Evolutionary conservation across 2,329 filamentous ascomycete genomes (phyloP), one percentile per base, ranked within the genome.

Genomic region (Colletotrichum shisoi): DNA sequence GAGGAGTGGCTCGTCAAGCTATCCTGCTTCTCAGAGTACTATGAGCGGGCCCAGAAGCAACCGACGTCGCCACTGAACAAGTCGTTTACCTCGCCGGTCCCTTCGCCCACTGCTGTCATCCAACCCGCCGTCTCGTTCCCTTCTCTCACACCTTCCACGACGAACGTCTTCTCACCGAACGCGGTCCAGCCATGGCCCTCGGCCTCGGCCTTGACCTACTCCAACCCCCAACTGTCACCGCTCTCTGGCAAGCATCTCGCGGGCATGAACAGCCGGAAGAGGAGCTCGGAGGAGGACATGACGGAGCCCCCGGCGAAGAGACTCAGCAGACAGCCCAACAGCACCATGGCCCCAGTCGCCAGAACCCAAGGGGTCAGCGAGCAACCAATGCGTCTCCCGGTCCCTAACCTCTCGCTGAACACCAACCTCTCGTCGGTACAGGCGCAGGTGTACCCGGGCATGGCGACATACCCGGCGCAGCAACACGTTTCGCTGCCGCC

Each of bases 1-100:
- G 85, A 88, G 56, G 85, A 89, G 61, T 98, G 95, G 95, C 89
- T 97, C 73, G 82, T 84, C 69, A 93, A 93, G 76, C 83, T 98
- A 62, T 86, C 90, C 59, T 90, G 89, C 71, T 97, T 97, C 75
- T 89, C 89, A 71, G 88, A 89, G 59, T 97, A 93, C 79, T 93
- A 93, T 79, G 89, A 94, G 71, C 85, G 86, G 66, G 91, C 92
- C 37, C 85, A 84, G 39, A 77, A 77, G 62, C 73, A 69, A 21
- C 58, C 69, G 59, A 63, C 74, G 11, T 80, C 83, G 56, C 78
- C 82, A 17, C 70, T 82, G 49, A 77, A 74, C 65, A 77, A 74
- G 62, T 70, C 74, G 48, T 80, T 78, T 62, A 75, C 74, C 40
- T 83, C 85, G 0, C 83, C 84, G n/a, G 65, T 83, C 17, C 77